Base-by-base conservation (phyloP, 108 stramenopile species). In the Pseudonitzschia multiseries region DNA sequence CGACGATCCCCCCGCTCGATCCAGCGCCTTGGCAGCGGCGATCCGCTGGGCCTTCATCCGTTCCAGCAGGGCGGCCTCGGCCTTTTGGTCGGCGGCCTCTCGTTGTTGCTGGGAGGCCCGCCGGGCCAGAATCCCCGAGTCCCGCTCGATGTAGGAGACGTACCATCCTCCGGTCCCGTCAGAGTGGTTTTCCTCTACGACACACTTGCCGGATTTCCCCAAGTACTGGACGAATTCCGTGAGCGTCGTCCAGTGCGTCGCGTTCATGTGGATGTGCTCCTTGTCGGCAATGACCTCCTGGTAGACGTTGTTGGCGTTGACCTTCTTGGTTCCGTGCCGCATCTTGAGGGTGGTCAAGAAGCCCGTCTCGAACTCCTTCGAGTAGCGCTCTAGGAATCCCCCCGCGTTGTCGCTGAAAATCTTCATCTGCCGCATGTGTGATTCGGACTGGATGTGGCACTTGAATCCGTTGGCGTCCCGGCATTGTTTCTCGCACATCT, bases 401-500 rank as follows among this genome's bases (percentile, higher is more conserved):
- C 28, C 66, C 2, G 79, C 79, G 62, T 75, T 75, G 26, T 92
- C 92, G 9, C 93, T 84, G 78, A 97, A 97, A 59, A 98, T 81
- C 65, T 90, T 88, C 97, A 99, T 98, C 82, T 97, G 93, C 43
- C 98, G 91, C n/a, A 98, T 72, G 79, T 99, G 99, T 1, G 93
- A 87, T 63, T 98, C 99, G 65, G 90, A 91, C n/a, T 88, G 92
- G 52, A 89, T 63, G 81, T 99, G 99, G 73, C 98, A 99, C 84
- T 99, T 99, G 91, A 99, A 98, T 22, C 96, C 94, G 71, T 96
- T 98, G 77, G 94, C 95, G 75, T 97, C 96, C 42, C 97, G 91
- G 79, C 97, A 99, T 84, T 98, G 97, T 79, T 98, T 98, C 68
- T 87, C 73, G 83, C 98, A 99, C 97, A 99, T 97, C 86, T 98